These are phyloP conservation scores for Cerrena zonata DNA, from an alignment of 1,284 basidiomycete species.

Conservation along the genomic window DNA sequence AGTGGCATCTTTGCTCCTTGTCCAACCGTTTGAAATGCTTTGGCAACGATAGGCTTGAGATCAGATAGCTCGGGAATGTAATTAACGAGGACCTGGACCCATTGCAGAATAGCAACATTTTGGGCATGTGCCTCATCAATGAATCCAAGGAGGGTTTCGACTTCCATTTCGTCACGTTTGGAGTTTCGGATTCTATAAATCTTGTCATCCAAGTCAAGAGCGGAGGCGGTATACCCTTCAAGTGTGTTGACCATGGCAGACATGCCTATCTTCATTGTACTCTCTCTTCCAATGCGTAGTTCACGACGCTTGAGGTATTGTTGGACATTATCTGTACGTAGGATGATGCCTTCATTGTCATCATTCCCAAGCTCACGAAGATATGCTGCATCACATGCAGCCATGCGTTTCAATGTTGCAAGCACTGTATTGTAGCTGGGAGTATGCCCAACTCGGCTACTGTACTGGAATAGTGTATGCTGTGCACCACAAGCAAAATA, in stretches of 20 bases:
- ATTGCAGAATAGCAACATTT: conserved; percentile 23
- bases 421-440: not conserved
- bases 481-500: not conserved
- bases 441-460: not conserved
- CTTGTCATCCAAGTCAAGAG: conserved; percentile 20
- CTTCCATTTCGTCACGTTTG: conserved; percentile 16
- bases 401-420: not conserved
- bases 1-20: not conserved
- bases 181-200: conserved; percentile 8
- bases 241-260: conserved; percentile 15
- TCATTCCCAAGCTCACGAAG: not conserved
- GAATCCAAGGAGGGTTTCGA: conserved; percentile 16
- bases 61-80: conserved; percentile 20
- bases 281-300: conserved; percentile 18
- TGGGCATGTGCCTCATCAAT: conserved; percentile 25
- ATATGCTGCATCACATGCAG: not conserved
- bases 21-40: conserved; percentile 11
- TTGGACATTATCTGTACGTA: not conserved
- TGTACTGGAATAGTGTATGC: not conserved
- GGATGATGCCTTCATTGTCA: not conserved
- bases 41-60: not conserved
- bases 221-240: conserved; percentile 8
- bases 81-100: conserved; percentile 18
- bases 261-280: conserved; percentile 21
- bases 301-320: conserved; percentile 4